A percentile compares a stretch with the other conserved stretches of the same genome.
Conservation (phyloP, 306 rosid species). For the Begonia masoniana region DNA sequence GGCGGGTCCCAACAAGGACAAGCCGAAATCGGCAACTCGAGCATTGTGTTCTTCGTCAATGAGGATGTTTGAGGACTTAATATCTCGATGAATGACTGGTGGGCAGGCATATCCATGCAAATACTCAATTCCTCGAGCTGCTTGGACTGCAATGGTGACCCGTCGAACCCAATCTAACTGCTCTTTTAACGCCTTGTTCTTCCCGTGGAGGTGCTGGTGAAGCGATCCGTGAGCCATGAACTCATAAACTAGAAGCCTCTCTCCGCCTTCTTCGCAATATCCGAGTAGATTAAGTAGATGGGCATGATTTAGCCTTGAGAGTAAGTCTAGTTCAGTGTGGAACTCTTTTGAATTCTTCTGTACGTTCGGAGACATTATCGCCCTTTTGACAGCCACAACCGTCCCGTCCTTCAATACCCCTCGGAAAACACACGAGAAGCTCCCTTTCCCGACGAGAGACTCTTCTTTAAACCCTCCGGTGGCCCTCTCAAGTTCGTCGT, state of each 20-base stretch:
- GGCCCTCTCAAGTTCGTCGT: conserved; percentile 70
- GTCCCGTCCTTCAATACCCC: conserved; percentile 76
- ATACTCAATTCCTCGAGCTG: conserved; percentile 85
- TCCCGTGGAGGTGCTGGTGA: conserved; percentile 77
- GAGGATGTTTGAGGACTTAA: conserved; percentile 87
- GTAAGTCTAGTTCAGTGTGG: conserved; percentile 76
- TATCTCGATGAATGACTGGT: conserved; percentile 82
- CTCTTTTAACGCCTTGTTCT: conserved; percentile 44
- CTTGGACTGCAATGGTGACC: conserved; percentile 89
- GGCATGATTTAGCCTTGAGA: conserved; percentile 76
- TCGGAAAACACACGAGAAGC: conserved; percentile 75
- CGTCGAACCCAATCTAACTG: conserved; percentile 85
- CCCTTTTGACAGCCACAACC: conserved; percentile 77
- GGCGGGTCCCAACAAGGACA: conserved; percentile 67
- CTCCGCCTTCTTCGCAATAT: conserved; percentile 79
- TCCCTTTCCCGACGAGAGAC: conserved; percentile 79
- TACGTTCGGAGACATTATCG: conserved; percentile 59
- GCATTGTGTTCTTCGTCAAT: conserved; percentile 97
- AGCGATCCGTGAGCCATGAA: conserved; percentile 90
- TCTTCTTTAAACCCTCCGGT: conserved; percentile 67
- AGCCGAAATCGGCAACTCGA: conserved; percentile 86
- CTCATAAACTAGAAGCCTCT: conserved; percentile 87
- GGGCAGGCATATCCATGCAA: conserved; percentile 88
- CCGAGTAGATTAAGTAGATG: conserved; percentile 82
- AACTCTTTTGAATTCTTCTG: conserved; percentile 81